These are phyloP conservation scores for Fusarium beomiforme DNA, from an alignment of 2,329 filamentous ascomycete species.

Conservation along the genomic window DNA sequence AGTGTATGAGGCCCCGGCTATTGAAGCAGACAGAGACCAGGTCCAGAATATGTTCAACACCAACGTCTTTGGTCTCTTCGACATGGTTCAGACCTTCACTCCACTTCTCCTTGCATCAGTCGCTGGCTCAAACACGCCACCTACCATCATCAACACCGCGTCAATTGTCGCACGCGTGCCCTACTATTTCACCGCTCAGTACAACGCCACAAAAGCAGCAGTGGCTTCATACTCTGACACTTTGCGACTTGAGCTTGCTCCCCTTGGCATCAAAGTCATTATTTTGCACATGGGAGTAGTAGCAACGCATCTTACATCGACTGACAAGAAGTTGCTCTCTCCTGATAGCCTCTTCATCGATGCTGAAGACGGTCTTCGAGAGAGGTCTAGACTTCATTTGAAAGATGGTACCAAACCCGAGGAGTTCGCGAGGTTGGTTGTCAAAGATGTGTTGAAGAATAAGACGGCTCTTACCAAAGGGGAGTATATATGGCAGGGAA, in stretches of 20 bases:
- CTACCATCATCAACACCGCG: neutral
- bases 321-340: neutral
- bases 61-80: slow-evolving; percentile 1
- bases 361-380: neutral
- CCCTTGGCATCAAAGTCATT: slow-evolving; percentile 6
- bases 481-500: neutral
- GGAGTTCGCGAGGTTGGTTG: slow-evolving; percentile 6
- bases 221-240: slow-evolving; percentile 16
- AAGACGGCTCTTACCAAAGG: neutral
- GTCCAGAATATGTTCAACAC: neutral
- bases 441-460: neutral
- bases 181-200: neutral
- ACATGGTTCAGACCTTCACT: slow-evolving; percentile 5
- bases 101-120: neutral
- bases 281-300: slow-evolving; percentile 19
- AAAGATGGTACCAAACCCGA: neutral
- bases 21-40: neutral
- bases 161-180: neutral
- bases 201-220: slow-evolving; percentile 24
- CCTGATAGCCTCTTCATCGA: neutral
- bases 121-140: neutral
- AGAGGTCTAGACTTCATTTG: neutral
- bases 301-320: neutral
- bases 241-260: neutral
- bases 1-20: slow-evolving; percentile 21